These are phyloP conservation scores for Vinca minor DNA, from an alignment of 257 asterid genomes.

Conservation along the genomic window DNA sequence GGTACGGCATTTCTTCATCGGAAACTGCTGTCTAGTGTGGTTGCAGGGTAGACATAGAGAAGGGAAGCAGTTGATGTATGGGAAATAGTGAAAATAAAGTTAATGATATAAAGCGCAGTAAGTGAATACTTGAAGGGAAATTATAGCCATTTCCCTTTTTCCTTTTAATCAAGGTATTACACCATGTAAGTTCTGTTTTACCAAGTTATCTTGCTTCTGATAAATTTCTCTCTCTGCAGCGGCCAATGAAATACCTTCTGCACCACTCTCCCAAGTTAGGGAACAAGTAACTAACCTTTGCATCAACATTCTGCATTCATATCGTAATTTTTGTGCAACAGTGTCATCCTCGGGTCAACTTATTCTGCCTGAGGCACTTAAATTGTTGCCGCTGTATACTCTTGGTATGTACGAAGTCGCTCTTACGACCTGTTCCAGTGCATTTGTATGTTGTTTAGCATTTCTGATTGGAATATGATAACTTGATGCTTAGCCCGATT, in stretches of 20 bases:
- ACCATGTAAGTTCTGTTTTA: conserved; percentile 1
- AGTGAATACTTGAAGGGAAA: too few relatives aligned
- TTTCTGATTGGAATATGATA: neutral
- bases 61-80: too few relatives aligned
- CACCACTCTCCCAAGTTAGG: conserved; percentile 68
- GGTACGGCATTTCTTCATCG: too few relatives aligned
- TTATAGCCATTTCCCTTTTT: neutral
- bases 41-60: too few relatives aligned
- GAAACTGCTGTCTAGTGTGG: too few relatives aligned
- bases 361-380: conserved; percentile 96
- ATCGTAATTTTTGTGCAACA: conserved; percentile 92
- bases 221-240: conserved; percentile 39
- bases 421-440: neutral
- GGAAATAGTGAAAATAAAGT: too few relatives aligned
- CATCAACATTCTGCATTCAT: conserved; percentile 80
- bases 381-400: conserved; percentile 80
- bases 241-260: conserved; percentile 76
- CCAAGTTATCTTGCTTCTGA: conserved; percentile 5
- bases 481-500: conserved; percentile 3
- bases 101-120: too few relatives aligned
- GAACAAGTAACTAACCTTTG: conserved; percentile 85
- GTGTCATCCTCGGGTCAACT: conserved; percentile 95
- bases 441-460: neutral
- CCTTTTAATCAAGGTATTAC: neutral
- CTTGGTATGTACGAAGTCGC: conserved; percentile 56